phyloP scores from a whole-genome alignment of 768 basidiomycete genomes.

The Tulasnella sp. region DNA sequence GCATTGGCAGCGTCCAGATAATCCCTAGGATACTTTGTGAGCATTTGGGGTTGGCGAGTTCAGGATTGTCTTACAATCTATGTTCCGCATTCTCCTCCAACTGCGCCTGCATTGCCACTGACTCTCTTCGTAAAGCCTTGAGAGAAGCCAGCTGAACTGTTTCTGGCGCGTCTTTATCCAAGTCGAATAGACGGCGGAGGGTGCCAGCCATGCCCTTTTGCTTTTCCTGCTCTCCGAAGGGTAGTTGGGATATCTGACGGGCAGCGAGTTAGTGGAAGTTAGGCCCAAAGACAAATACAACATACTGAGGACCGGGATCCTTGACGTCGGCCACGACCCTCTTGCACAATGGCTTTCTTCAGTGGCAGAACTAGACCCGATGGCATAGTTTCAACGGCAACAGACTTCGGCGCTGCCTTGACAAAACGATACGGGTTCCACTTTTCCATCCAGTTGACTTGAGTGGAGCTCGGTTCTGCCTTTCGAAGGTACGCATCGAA shows the following conservation, averaged over 20 bases:
- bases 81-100: conserved; percentile 54
- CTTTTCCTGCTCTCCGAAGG: not conserved
- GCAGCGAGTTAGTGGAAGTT: not conserved
- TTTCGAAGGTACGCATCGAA: conserved; percentile 57
- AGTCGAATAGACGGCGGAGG: conserved; percentile 14
- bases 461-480: conserved; percentile 36
- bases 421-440: conserved; percentile 89
- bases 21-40: conserved; percentile 45
- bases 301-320: not conserved
- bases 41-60: not conserved
- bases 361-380: conserved; percentile 73
- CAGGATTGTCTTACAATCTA: conserved; percentile 57
- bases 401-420: conserved; percentile 63
- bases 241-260: not conserved
- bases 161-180: conserved; percentile 3
- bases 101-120: conserved; percentile 34
- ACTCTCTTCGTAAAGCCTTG: conserved; percentile 36
- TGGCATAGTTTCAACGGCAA: conserved; percentile 66
- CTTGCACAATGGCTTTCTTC: conserved; percentile 63
- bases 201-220: conserved; percentile 1
- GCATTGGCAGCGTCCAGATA: conserved; percentile 62
- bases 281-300: not conserved
- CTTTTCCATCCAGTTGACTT: conserved; percentile 61
- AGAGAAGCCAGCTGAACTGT: conserved; percentile 41
- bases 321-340: not conserved